These are phyloP conservation scores for Tremella fuciformis DNA, from an alignment of 768 basidiomycete genomes.

Conservation along the genomic window DNA sequence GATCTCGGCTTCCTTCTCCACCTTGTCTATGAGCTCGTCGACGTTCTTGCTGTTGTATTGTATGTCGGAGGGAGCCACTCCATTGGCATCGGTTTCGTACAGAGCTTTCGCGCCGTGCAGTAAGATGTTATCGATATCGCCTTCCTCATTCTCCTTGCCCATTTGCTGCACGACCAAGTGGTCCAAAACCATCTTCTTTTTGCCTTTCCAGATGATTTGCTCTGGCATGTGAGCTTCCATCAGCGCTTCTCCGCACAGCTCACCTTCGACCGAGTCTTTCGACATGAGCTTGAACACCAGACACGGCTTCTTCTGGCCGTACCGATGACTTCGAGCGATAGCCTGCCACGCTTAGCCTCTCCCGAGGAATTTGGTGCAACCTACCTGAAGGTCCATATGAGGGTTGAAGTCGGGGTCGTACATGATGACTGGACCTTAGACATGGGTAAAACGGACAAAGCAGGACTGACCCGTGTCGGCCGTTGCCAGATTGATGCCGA, in stretches of 20 bases:
- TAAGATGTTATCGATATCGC: conserved; percentile 83
- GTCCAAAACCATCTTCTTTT: conserved; percentile 90
- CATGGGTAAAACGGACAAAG: conserved; percentile 51
- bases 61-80: conserved; percentile 61
- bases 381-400: conserved; percentile 81
- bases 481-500: conserved; percentile 75
- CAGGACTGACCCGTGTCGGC: conserved; percentile 80
- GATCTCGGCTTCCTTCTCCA: conserved; percentile 62
- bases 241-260: conserved; percentile 1
- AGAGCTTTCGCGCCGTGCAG: conserved; percentile 83
- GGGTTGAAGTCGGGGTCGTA: conserved; percentile 98
- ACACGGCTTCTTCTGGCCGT: conserved; percentile 90
- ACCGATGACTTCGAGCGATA: conserved; percentile 89
- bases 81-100: conserved; percentile 60
- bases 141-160: conserved; percentile 76
- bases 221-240: conserved; percentile 57
- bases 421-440: conserved; percentile 42
- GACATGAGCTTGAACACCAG: conserved; percentile 95
- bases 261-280: conserved; percentile 87
- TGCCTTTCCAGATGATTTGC: conserved; percentile 85
- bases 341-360: conserved; percentile 59
- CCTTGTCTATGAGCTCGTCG: conserved; percentile 79
- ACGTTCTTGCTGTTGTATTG: conserved; percentile 70
- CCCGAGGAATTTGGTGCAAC: conserved; percentile 28
- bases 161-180: conserved; percentile 95